These are phyloP conservation scores for Aspergillus hortae DNA, from an alignment of 2,329 filamentous ascomycete species.

Conservation along the genomic window DNA sequence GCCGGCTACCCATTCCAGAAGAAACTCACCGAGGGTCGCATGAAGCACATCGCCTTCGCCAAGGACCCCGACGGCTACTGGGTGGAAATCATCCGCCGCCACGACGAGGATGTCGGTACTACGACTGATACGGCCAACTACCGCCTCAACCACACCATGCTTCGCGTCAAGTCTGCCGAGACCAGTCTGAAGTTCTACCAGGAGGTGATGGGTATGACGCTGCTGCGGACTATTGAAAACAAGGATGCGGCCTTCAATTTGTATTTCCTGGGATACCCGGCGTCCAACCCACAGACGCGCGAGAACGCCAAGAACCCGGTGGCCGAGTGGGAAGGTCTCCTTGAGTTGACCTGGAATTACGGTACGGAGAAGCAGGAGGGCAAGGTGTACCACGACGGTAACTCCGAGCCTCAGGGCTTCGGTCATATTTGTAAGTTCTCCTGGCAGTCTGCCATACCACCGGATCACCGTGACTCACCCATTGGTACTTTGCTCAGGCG, in stretches of 20 bases:
- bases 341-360: constrained; percentile 86
- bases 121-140: constrained; percentile 74
- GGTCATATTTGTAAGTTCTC: constrained; percentile 75
- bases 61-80: constrained; percentile 86
- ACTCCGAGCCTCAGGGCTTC: constrained; percentile 86
- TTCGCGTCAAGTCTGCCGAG: constrained; percentile 80
- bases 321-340: constrained; percentile 71
- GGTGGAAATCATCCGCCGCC: constrained; percentile 59
- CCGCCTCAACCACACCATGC: constrained; percentile 68
- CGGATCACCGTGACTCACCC: constrained; percentile 1
- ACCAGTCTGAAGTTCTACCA: constrained; percentile 76
- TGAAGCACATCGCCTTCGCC: constrained; percentile 84
- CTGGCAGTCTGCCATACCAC: not conserved
- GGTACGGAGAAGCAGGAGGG: constrained; percentile 73
- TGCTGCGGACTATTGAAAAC: constrained; percentile 70
- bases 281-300: constrained; percentile 51
- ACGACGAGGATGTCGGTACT: constrained; percentile 67
- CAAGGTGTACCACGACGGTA: constrained; percentile 89
- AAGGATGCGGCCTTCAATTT: constrained; percentile 74
- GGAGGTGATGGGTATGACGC: constrained; percentile 82
- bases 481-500: constrained; percentile 44
- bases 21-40: constrained; percentile 82
- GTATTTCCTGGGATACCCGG: constrained; percentile 85
- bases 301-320: constrained; percentile 53
- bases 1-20: constrained; percentile 94